Evolutionary conservation across 2,329 filamentous ascomycete species (phyloP), one percentile per base, ranked within the genome.

Genomic region (Calonectria hawksworthii): DNA sequence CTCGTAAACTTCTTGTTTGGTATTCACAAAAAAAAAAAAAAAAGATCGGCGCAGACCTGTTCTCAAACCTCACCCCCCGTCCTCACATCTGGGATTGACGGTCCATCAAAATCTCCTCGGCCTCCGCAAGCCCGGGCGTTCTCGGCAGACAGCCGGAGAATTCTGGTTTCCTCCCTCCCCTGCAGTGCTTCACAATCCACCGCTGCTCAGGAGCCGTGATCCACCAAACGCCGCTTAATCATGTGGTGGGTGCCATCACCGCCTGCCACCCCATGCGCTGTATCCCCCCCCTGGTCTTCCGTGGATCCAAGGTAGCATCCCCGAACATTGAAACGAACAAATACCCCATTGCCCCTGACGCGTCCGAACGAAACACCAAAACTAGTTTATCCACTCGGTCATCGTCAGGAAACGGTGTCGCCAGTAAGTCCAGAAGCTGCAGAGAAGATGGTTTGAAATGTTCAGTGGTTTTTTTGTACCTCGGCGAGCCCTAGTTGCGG

Each of bases 281-380:
- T 23, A 59, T 51, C 61, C 50, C 41, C 61, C 50, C 41, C 16
- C 16, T 21, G 26, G 38, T 47, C 38, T n/a, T 21, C 36, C 26
- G n/a, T 28, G 51, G 26, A 65, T 44, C n/a, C n/a, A 47, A 38
- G 36, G 69, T 72, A 21, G 30, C 51, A 72, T 72, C 69, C 30
- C 69, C 68, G 38, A 66, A 61, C 44, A 67, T 66, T 41, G 61
- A 72, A 72, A 72, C 69, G 26, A 72, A 52, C 56, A 26, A 50
- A 54, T 23, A 9, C 44, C 65, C 16, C 23, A 7, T 13, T 23
- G 18, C 18, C 10, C 64, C 23, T 54, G n/a, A 8, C 18, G 10
- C 9, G 28, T 44, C 47, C 32, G 34, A 34, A 21, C 65, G 18
- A 36, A 61, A 61, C 56, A 61, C 16, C 6, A 59, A 2, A 2